Percentiles rank a stretch among this genome's conserved stretches.
Evolutionary conservation across 495 filamentous ascomycete species (phyloP).

Genomic region (Astrocystis sublimbata): DNA sequence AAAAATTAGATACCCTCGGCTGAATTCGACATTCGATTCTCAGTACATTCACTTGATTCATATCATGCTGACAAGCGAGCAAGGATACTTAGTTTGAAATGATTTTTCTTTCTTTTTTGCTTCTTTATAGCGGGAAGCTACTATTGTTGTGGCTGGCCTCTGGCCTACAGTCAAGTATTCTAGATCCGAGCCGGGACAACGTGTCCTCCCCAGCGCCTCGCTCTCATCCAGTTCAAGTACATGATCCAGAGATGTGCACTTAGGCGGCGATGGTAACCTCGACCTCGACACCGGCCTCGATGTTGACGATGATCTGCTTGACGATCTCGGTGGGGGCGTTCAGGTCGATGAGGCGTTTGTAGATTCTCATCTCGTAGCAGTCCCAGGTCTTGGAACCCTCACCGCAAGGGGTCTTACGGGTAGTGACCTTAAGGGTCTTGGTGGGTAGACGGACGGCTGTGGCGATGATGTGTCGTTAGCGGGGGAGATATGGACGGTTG

Average conservation of each 20-base stretch:
- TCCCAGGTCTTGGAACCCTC: constrained; percentile 99
- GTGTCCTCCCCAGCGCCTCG: background rate
- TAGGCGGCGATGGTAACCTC: constrained; percentile 99
- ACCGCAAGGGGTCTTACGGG: constrained; percentile 86
- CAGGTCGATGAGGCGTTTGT: constrained; percentile 96
- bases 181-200: background rate
- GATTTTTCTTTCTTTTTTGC: constrained; percentile 6
- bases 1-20: constrained; percentile 16
- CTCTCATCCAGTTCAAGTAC: constrained; percentile 24
- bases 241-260: background rate
- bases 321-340: constrained; percentile 98
- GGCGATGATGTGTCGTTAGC: constrained; percentile 62
- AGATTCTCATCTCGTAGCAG: constrained; percentile 96
- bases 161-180: background rate
- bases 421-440: constrained; percentile 95
- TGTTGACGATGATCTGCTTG: constrained; percentile 99
- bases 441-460: constrained; percentile 96
- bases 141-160: background rate
- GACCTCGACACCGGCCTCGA: constrained; percentile 99
- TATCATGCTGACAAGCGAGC: background rate
- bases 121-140: background rate
- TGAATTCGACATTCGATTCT: background rate
- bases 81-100: background rate
- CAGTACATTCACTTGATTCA: constrained; percentile 1
- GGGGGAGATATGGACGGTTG: background rate